Evolutionary conservation across 164 flowering plant species (phyloP), one percentile per base, ranked within the genome.

Genomic region (Nymphaea thermarum): DNA sequence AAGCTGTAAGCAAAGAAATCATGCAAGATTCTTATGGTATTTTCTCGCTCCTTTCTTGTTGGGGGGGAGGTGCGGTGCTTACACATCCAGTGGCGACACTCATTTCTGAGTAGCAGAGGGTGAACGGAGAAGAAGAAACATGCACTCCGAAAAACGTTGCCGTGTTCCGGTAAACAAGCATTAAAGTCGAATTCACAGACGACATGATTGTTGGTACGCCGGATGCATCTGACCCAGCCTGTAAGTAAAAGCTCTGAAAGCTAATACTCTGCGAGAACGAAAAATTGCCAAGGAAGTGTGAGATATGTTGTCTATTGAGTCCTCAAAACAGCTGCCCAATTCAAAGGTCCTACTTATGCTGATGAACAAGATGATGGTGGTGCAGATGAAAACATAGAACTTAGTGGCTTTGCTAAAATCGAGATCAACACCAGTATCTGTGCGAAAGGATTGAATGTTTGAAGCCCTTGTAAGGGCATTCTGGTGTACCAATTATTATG

Each of bases 161-260:
- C 0, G 86, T 82, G 62, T 95, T 95, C 42, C 83, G 62, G 73
- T 79, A 88, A 3, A 25, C 61, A 17, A 95, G 78, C 78, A 60
- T 83, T 71, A 92, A 89, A 75, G 91, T 90, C 4, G 98, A 84
- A 71, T 86, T 86, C 68, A 95, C 14, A 3, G 91, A 72, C 66
- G 92, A 70, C 97, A 95, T 86, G 69, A 88, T 90, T 14, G 97
- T 95, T 43, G 94, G 82, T 4, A 95, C 96, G 0, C 96, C 96
- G 0, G 86, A 68, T 4, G 42, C 18, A 66, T 91, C 98, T 60
- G 69, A 76, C 65, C 99, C 99, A 3, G 95, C 88, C 60, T 94
- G 98, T 6, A 87, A 67, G 44, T 78, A 76, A 45, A 88, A 84
- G 47, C 70, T 79, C 76, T 78, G 74, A 71, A 94, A 88, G 60